Conservation (phyloP, 345 rosid species). For the Aethionema arabicum region DNA sequence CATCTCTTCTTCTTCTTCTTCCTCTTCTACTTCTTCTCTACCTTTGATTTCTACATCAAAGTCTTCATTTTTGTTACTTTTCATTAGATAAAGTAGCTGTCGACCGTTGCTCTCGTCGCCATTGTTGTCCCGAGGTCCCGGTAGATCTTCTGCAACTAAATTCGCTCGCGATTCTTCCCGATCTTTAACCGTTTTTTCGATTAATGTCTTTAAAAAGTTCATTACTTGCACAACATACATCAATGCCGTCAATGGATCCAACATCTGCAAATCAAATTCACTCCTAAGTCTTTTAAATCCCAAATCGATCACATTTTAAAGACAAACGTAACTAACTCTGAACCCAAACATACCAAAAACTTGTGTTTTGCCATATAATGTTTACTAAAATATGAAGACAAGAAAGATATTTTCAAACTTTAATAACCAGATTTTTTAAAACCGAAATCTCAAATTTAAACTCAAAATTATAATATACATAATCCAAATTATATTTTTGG, state of each 20-base stretch:
- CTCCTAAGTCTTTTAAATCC: no score
- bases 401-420: no score
- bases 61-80: slow-evolving; percentile 37
- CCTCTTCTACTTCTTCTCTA: slow-evolving; percentile 40
- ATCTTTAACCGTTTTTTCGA: slow-evolving; percentile 59
- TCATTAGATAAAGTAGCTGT: slow-evolving; percentile 36
- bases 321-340: no score
- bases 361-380: no score
- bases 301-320: no score
- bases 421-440: no score
- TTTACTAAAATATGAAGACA: no score
- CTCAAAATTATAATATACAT: no score
- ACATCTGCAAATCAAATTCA: slow-evolving; percentile 56
- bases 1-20: slow-evolving; percentile 35
- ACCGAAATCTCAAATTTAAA: no score
- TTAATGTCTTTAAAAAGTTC: slow-evolving; percentile 88
- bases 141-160: slow-evolving; percentile 37
- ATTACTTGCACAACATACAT: slow-evolving; percentile 97
- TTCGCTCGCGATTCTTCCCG: slow-evolving; percentile 59
- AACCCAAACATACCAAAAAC: no score
- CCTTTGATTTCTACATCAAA: slow-evolving; percentile 28
- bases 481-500: no score
- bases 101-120: slow-evolving; percentile 55
- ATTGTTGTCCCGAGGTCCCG: slow-evolving; percentile 63
- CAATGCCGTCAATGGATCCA: slow-evolving; percentile 94